Conservation (phyloP, 2,329 filamentous ascomycete genomes). For the Fusarium gaditjirri region DNA sequence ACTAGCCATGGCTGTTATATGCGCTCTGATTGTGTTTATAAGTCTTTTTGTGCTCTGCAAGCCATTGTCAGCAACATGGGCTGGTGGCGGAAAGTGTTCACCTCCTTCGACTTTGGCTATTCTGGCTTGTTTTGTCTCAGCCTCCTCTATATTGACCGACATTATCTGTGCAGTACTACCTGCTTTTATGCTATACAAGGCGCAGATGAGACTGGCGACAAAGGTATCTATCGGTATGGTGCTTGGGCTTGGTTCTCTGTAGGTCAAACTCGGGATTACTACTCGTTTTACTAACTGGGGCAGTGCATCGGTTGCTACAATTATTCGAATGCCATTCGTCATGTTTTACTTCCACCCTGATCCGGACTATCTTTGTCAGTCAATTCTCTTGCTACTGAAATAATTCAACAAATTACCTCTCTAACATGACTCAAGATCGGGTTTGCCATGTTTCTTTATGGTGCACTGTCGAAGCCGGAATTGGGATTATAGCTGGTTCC, state of each 20-base stretch:
- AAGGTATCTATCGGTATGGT: constrained; percentile 23
- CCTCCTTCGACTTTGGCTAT: not conserved
- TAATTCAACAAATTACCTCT: rapidly evolving
- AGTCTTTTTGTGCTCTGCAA: constrained; percentile 7
- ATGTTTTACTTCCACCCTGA: not conserved
- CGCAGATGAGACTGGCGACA: constrained; percentile 14
- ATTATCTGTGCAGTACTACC: constrained; percentile 23
- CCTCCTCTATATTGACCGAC: constrained; percentile 4
- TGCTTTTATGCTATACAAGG: constrained; percentile 17
- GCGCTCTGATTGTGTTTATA: not conserved
- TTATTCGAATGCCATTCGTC: constrained; percentile 7
- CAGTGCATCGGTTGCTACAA: constrained; percentile 15
- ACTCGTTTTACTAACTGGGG: not conserved
- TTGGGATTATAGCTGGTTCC: constrained; percentile 5
- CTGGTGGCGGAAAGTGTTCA: not conserved
- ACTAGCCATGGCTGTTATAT: not conserved
- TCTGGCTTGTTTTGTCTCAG: constrained; percentile 19
- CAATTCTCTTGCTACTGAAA: too few relatives aligned
- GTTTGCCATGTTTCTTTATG: constrained; percentile 1
- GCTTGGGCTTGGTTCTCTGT: constrained; percentile 26
- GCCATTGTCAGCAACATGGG: constrained; percentile 16
- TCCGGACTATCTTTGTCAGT: constrained; percentile 4
- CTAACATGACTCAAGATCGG: not conserved
- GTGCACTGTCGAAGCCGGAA: constrained; percentile 6
- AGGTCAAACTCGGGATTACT: not conserved